phyloP scores from a whole-genome alignment of 306 rosid genomes.

The Psophocarpus tetragonolobus region DNA sequence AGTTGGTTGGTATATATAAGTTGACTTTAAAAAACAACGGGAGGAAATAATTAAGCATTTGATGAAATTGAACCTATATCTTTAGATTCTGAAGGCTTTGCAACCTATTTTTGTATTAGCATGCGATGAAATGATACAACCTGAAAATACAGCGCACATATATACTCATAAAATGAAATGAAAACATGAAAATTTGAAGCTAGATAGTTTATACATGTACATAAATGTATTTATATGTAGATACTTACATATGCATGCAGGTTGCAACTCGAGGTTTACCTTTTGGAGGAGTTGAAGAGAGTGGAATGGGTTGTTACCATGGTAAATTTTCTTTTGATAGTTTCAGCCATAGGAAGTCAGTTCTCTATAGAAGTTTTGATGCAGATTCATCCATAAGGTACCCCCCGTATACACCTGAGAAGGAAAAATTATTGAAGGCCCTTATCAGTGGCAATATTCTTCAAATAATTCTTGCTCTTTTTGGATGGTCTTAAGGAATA shows the following conservation, averaged over 20 bases:
- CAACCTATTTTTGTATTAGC: not conserved
- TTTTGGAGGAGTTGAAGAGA: conserved; percentile 90
- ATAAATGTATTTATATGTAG: not conserved
- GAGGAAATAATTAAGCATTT: not conserved
- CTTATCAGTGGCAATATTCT: conserved; percentile 50
- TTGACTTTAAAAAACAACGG: not conserved
- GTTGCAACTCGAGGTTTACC: conserved; percentile 66
- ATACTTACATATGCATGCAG: conserved; percentile 42
- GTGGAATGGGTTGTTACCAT: conserved; percentile 88
- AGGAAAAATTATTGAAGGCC: conserved; percentile 61
- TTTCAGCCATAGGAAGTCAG: conserved; percentile 82
- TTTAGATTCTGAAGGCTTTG: not conserved
- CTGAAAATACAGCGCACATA: not conserved
- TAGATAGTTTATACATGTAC: not conserved
- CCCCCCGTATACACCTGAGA: conserved; percentile 73
- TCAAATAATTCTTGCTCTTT: conserved; percentile 42
- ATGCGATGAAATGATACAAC: not conserved
- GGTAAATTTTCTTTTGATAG: conserved; percentile 81
- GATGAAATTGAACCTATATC: not conserved
- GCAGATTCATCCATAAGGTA: conserved; percentile 66
- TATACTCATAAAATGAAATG: not conserved
- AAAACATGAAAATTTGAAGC: not conserved
- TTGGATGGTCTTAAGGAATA: conserved; percentile 54
- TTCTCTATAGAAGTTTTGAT: conserved; percentile 63
- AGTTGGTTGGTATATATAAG: not conserved